These are phyloP conservation scores for Eremothecium sinecaudum DNA, from an alignment of 1,139 yeast species.

Conservation along the genomic window DNA sequence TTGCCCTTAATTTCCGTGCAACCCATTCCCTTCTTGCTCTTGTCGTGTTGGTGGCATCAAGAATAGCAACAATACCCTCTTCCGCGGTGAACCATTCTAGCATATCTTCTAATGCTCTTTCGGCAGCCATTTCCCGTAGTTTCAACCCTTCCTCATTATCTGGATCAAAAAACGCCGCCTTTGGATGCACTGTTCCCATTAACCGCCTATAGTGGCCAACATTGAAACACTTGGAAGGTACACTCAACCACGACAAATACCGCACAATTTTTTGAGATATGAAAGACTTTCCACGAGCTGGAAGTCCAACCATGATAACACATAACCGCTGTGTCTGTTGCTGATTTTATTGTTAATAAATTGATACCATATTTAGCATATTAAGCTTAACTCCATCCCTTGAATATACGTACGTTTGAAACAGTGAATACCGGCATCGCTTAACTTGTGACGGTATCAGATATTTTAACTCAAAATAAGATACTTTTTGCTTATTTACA, in stretches of 20 bases:
- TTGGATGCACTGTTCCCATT: slow-evolving; percentile 45
- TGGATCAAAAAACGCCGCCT: slow-evolving; percentile 72
- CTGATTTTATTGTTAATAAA: slow-evolving; percentile 5
- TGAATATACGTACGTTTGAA: slow-evolving; percentile 41
- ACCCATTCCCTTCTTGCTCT: slow-evolving; percentile 60
- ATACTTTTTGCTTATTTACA: too few species aligned
- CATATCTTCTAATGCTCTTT: slow-evolving; percentile 71
- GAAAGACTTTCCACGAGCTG: slow-evolving; percentile 60
- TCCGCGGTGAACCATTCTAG: slow-evolving; percentile 77
- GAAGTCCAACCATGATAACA: slow-evolving; percentile 67
- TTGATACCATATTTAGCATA: too few species aligned
- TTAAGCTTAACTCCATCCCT: slow-evolving; percentile 2
- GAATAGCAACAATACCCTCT: slow-evolving; percentile 79
- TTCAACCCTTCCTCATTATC: slow-evolving; percentile 53
- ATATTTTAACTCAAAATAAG: too few species aligned
- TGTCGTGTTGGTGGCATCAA: slow-evolving; percentile 84
- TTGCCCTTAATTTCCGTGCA: slow-evolving; percentile 50
- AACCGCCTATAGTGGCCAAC: slow-evolving; percentile 78
- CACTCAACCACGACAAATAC: slow-evolving; percentile 84
- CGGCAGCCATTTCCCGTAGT: slow-evolving; percentile 60
- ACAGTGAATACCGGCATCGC: slow-evolving; percentile 62
- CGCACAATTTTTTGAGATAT: slow-evolving; percentile 71
- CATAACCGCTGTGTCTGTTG: slow-evolving; percentile 60
- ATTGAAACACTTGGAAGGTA: slow-evolving; percentile 78
- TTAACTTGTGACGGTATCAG: too few species aligned